Evolutionary conservation across 78 protist genomes (phyloP), one percentile per base, ranked within the genome.

Genomic region (Guillardia theta): DNA sequence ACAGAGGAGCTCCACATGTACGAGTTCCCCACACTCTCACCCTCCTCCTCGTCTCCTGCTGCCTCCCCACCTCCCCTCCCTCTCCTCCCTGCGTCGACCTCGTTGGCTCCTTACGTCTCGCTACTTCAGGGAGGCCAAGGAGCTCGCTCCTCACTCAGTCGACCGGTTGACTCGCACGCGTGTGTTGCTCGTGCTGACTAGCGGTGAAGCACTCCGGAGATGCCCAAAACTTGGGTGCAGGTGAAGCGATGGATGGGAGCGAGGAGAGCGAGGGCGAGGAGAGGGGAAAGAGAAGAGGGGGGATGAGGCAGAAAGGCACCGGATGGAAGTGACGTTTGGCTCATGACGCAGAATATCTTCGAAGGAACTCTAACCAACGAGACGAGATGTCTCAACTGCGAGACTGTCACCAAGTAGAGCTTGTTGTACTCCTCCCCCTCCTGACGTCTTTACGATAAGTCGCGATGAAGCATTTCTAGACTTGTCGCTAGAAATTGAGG

Each of bases 371-470:
- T 98, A 62, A 96, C 98, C 0, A 96, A 90, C 92, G 98, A 97
- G 94, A 98, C 98, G 24, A 44, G 90, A 88, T 98, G 99, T 93
- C 95, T 97, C 39, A 54, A 90, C 64, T 98, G 99, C 39, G 99
- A 98, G 62, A 92, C 96, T 0, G 96, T 97, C 76, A 47, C 92
- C 53, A 24, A 12, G 45, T 24, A 15, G 4, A 24, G 39, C 70
- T 6, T 30, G 39, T 30, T 6, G 39, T 30, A 24, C 6, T 30
- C 27, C 6, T 58, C 70, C 6, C 83, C 41, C 41, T 70, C 83
- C 41, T 6, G 4, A 36, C 41, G 15, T 18, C 6, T 70, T 43
- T 15, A 5, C 44, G 44, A 3, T 3, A 8, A 41, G 48, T n/a
- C 92, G 92, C 0, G 98, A 97, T 80, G 98, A 98, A 88, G 58